Base-by-base conservation (phyloP, 306 rosid species). In the Corylus americana region DNA sequence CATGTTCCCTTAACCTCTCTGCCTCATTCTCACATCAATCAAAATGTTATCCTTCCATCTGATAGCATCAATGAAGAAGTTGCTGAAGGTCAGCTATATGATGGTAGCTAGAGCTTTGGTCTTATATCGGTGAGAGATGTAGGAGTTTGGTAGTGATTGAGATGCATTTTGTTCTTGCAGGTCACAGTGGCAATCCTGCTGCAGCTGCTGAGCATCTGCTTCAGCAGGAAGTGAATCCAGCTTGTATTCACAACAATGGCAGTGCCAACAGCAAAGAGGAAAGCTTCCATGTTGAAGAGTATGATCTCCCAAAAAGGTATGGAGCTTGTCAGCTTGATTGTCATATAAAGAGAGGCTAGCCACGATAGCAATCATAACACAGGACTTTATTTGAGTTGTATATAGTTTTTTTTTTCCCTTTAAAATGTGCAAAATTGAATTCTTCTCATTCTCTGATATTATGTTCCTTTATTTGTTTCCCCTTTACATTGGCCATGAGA, bases 11-110 rank as follows among this genome's bases (percentile, higher is more conserved):
- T 87, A 11, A 81, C 80, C 48, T 82, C 87, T 57, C 94, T 89
- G 73, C 85, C 83, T 77, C 86, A 81, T 54, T 49, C 73, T 79
- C 88, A 87, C 74, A 71, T 83, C 66, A 87, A 77, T 75, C 91
- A 76, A 72, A 86, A 78, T 79, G 58, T 80, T 31, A 62, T 81
- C 53, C 72, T 77, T 81, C 83, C 89, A 58, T 81, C 95, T 74
- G 94, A 89, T 75, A 53, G 76, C 88, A 74, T 67, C 63, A 78
- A 86, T 76, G 91, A 86, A 78, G 95, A 92, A 77, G 68, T 85
- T 77, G 25, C 87, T 25, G 86, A 86, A 82, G 97, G 97, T 94
- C 53, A 66, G 87, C 70, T 73, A 37, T 79, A 62, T 25, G 66
- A 62, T 54, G 10, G 14, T 74, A 70, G 48, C 71, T 3, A 7